These are phyloP conservation scores for Annulohypoxylon bovei DNA, from an alignment of 495 filamentous ascomycete species.

Conservation along the genomic window DNA sequence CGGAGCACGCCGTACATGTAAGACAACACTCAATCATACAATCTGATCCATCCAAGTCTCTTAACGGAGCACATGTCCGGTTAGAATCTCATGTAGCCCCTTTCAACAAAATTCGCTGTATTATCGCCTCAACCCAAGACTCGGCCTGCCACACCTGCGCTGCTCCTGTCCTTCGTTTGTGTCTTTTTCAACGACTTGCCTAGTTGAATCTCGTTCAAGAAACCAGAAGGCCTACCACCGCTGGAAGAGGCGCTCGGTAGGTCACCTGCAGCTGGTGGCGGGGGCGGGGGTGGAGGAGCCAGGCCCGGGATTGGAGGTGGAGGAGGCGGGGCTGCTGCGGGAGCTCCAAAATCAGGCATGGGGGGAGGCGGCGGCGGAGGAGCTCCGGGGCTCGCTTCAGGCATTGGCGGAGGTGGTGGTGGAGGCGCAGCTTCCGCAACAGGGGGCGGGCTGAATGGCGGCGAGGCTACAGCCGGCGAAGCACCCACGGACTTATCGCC, in stretches of 20 bases:
- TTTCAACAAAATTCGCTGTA: neutral
- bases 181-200: constrained; percentile 83
- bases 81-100: neutral
- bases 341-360: constrained; percentile 47
- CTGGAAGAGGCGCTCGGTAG: constrained; percentile 44
- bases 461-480: constrained; percentile 52
- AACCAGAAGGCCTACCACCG: constrained; percentile 64
- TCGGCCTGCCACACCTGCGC: constrained; percentile 71
- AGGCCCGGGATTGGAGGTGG: constrained; percentile 63
- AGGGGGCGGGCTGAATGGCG: constrained; percentile 49
- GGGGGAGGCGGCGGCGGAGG: constrained; percentile 54
- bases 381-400: constrained; percentile 39
- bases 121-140: constrained; percentile 60
- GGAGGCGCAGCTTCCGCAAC: constrained; percentile 47
- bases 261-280: constrained; percentile 56
- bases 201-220: constrained; percentile 82
- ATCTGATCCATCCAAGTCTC: constrained; percentile 38
- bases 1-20: constrained; percentile 10
- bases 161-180: constrained; percentile 85
- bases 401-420: constrained; percentile 57
- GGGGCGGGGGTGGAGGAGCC: constrained; percentile 66
- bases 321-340: constrained; percentile 56
- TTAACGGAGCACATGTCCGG: neutral
- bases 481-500: constrained; percentile 71
- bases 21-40: constrained; percentile 42